Evolutionary conservation across 805 yeast genomes (phyloP).

Genomic region (Dipodascus geniculatus): DNA sequence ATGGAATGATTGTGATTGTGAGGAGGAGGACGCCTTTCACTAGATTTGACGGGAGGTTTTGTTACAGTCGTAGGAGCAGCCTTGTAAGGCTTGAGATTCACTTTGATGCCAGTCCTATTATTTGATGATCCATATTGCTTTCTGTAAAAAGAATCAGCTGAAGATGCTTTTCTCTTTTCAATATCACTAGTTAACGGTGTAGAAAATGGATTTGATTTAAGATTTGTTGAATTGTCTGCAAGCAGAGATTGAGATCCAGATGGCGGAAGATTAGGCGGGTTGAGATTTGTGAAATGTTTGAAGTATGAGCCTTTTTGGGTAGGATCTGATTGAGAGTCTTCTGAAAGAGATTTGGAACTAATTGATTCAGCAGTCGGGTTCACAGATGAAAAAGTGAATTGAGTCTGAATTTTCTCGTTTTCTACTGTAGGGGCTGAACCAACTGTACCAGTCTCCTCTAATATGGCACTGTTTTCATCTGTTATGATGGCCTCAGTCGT

Average conservation of each 20-base stretch:
- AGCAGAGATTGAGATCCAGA: not conserved
- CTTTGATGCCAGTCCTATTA: not conserved
- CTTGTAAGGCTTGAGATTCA: not conserved
- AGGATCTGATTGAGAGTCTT: not conserved
- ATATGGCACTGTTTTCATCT: not conserved
- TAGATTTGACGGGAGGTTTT: not conserved
- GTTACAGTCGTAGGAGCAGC: slow-evolving; percentile 1
- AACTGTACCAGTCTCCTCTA: not conserved
- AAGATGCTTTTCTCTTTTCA: not conserved
- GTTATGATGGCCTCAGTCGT: not conserved
- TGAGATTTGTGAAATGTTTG: not conserved
- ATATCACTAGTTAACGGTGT: not conserved
- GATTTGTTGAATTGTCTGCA: not conserved
- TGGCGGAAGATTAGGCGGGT: not conserved
- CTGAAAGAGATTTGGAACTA: not conserved
- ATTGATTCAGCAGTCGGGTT: not conserved
- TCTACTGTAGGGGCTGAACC: no score
- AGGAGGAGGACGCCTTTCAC: not conserved
- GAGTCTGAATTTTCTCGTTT: not conserved
- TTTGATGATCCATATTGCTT: not conserved
- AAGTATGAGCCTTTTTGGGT: not conserved
- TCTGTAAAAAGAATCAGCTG: not conserved
- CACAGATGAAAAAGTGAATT: not conserved
- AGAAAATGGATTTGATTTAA: not conserved
- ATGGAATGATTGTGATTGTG: not conserved